Conservation (phyloP, 1,284 basidiomycete genomes). For the Pseudozyma thailandica region DNA sequence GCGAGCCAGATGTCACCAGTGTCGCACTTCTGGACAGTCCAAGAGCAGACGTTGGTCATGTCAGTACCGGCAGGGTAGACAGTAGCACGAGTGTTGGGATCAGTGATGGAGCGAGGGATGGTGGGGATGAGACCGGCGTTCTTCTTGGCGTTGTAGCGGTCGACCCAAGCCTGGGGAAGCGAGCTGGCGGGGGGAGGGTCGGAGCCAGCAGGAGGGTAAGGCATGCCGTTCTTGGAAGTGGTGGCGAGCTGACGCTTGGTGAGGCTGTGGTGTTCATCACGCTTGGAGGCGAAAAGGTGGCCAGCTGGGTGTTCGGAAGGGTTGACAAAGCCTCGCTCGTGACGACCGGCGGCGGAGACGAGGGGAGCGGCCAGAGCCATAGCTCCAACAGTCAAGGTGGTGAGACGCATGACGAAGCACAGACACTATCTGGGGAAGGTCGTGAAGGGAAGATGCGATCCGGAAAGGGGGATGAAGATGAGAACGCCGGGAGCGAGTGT, state of each 20-base stretch:
- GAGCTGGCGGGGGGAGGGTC: slow-evolving; percentile 47
- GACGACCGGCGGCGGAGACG: slow-evolving; percentile 23
- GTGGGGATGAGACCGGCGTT: slow-evolving; percentile 79
- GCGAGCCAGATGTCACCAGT: slow-evolving; percentile 58
- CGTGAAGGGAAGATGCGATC: not conserved
- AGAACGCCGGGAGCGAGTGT: slow-evolving; percentile 1
- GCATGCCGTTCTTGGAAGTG: slow-evolving; percentile 53
- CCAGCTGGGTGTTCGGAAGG: slow-evolving; percentile 43
- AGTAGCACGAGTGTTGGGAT: slow-evolving; percentile 40
- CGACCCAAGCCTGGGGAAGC: slow-evolving; percentile 73
- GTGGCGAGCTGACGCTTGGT: slow-evolving; percentile 45
- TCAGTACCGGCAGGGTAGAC: slow-evolving; percentile 52
- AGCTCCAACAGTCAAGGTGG: slow-evolving; percentile 36
- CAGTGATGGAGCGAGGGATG: slow-evolving; percentile 72
- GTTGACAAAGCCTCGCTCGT: slow-evolving; percentile 42
- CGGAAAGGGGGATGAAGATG: not conserved
- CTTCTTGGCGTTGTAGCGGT: slow-evolving; percentile 74
- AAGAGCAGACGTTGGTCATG: slow-evolving; percentile 57
- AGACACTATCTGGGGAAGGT: not conserved
- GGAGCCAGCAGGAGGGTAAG: slow-evolving; percentile 52
- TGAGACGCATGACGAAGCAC: slow-evolving; percentile 37
- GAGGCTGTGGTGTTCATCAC: slow-evolving; percentile 35
- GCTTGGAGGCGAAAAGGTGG: slow-evolving; percentile 46
- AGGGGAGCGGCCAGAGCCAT: slow-evolving; percentile 44
- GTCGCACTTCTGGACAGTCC: slow-evolving; percentile 59